Evolutionary conservation across 805 yeast genomes (phyloP), one percentile per base, ranked within the genome.

Genomic region (Kodamaea lidongshanica): DNA sequence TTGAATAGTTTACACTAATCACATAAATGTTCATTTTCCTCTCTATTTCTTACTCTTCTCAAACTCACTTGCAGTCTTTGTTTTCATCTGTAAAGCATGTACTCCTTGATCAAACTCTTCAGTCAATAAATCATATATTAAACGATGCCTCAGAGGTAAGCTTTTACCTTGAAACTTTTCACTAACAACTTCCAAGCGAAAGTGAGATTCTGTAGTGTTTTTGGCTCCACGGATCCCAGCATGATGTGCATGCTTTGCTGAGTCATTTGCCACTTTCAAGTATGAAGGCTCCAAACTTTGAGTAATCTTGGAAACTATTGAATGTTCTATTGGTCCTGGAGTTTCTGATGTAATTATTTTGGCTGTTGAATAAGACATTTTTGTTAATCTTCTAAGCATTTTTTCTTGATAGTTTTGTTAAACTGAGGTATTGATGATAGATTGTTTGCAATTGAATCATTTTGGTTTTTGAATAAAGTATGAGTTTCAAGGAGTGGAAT

Each of bases 231-330:
- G 69, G 61, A 85, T 70, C 2, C 94, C 87, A 35, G 77, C 79
- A 54, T 89, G 97, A 41, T 84, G 88, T 2, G 87, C 74, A 55
- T 89, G 97, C 50, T 82, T 82, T 55, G 75, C 76, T 5, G 95
- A 84, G 55, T 89, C 96, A 52, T 89, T 89, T 35, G 61, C 63
- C 5, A 89, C 67, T 18, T 61, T 67, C 41, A 72, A 64, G 41
- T 40, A 53, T 6, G 49, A 46, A 13, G 74, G 94, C 40, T 58
- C 46, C 27, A 67, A 66, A 19, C 49, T 53, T 5, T 44, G 38
- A 12, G 52, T 40, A 16, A 79, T 45, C 40, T 75, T 76, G 2
- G 49, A 38, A 22, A 57, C 52, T 22, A 79, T 74, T 23, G 60
- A 47, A 20, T 50, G 48, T 33, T 76, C 77, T n/a, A 75, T 61